Conservation (phyloP, 164 flowering plant species). For the Cinnamomum micranthum region DNA sequence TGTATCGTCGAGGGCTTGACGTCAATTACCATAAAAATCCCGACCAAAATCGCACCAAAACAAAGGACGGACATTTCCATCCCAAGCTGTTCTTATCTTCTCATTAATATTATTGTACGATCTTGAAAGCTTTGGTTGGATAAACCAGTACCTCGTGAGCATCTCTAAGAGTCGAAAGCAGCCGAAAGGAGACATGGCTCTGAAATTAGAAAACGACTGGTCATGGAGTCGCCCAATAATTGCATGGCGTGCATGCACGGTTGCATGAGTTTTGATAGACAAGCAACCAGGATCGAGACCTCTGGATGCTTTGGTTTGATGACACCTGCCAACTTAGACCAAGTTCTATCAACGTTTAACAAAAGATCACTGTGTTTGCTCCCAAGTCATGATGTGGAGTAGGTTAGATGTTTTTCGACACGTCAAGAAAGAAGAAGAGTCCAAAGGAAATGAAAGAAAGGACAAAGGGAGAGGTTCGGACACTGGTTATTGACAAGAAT, state of each 20-base stretch:
- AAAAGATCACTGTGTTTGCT: not conserved
- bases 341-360: not conserved
- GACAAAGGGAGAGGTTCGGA: not conserved
- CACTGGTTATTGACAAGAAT: not conserved
- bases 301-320: not conserved
- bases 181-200: not conserved
- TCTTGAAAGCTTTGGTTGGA: not conserved
- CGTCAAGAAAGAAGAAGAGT: not conserved
- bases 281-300: not conserved
- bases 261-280: not conserved
- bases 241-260: not conserved
- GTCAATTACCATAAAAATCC: no score
- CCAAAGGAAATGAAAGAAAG: not conserved
- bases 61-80: not conserved
- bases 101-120: not conserved
- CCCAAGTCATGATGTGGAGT: not conserved
- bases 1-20: no score
- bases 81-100: not conserved
- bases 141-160: not conserved
- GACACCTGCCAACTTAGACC: not conserved
- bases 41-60: no score
- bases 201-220: not conserved
- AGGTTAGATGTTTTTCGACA: not conserved
- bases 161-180: not conserved
- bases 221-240: not conserved